Evolutionary conservation across 805 yeast species (phyloP).

Genomic region (Lipomyces chichibuensis): DNA sequence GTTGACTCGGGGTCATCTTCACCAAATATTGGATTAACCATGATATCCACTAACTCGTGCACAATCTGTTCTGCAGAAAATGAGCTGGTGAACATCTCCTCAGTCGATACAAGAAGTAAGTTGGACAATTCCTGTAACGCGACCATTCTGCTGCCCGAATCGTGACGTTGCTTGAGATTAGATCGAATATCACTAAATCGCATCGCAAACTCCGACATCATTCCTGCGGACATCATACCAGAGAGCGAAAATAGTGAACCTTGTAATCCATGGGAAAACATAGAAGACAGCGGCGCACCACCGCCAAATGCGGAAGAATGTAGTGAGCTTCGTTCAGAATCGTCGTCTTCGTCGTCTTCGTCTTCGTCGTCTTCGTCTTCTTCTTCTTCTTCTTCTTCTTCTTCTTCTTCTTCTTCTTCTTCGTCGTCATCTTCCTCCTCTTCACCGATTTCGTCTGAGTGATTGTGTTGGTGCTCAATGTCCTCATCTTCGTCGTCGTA

Average conservation of each 20-base stretch:
- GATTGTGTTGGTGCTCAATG: slow-evolving; percentile 18
- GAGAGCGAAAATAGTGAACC: slow-evolving; percentile 32
- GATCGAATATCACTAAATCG: slow-evolving; percentile 37
- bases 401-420: not conserved
- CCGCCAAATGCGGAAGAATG: slow-evolving; percentile 32
- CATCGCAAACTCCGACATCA: slow-evolving; percentile 40
- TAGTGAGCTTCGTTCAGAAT: slow-evolving; percentile 23
- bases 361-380: slow-evolving; percentile 42
- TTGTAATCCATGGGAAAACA: slow-evolving; percentile 29
- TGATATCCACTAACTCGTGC: slow-evolving; percentile 56
- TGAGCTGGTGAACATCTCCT: slow-evolving; percentile 38
- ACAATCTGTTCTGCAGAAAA: slow-evolving; percentile 65
- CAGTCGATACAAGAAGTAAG: slow-evolving; percentile 43
- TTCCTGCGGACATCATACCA: slow-evolving; percentile 38
- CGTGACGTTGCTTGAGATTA: slow-evolving; percentile 39
- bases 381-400: slow-evolving; percentile 39
- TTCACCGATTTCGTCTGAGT: slow-evolving; percentile 15
- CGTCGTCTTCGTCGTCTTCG: slow-evolving; percentile 36
- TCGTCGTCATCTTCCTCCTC: slow-evolving; percentile 19
- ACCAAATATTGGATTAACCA: slow-evolving; percentile 58
- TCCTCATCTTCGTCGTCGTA: slow-evolving; percentile 28
- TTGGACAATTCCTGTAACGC: slow-evolving; percentile 45
- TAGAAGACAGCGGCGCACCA: slow-evolving; percentile 18
- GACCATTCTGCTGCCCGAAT: slow-evolving; percentile 41
- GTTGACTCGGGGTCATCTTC: slow-evolving; percentile 76